A percentile compares a stretch with the other conserved stretches of the same genome.
Evolutionary conservation across 2,329 filamentous ascomycete species (phyloP).

Genomic region (Dactylonectria estremocensis): DNA sequence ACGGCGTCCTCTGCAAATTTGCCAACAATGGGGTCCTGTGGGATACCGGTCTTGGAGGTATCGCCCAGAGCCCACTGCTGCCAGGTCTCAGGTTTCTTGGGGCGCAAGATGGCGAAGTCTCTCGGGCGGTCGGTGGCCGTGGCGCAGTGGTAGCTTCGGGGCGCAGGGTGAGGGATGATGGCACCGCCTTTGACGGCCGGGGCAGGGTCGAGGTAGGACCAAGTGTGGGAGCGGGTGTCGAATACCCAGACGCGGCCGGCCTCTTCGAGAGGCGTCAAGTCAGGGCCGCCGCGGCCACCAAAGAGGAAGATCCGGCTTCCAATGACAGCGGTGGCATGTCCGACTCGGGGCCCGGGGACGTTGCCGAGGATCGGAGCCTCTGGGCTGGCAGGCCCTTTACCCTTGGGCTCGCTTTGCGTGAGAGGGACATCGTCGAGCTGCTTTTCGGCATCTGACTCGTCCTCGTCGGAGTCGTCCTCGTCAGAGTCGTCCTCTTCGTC

Average conservation of each 20-base stretch:
- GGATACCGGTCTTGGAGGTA: conserved; percentile 67
- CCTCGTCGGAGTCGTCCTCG: conserved; percentile 30
- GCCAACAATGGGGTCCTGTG: conserved; percentile 73
- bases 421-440: conserved; percentile 61
- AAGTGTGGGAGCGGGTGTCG: conserved; percentile 74
- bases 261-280: conserved; percentile 82
- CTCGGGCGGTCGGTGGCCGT: conserved; percentile 71
- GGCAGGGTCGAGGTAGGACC: conserved; percentile 75
- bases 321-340: conserved; percentile 79
- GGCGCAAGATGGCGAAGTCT: conserved; percentile 59
- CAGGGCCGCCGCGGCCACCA: conserved; percentile 80
- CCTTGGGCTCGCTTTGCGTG: conserved; percentile 56
- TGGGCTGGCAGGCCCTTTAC: conserved; percentile 54
- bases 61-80: conserved; percentile 71
- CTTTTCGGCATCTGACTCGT: conserved; percentile 47
- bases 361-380: conserved; percentile 53
- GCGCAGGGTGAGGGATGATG: conserved; percentile 65
- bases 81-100: conserved; percentile 63
- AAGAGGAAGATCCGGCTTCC: conserved; percentile 83
- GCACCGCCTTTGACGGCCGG: conserved; percentile 59
- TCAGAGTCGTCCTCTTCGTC: conserved; percentile 3
- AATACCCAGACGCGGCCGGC: conserved; percentile 83
- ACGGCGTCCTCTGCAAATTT: conserved; percentile 70
- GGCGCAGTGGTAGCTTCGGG: conserved; percentile 81
- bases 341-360: conserved; percentile 79